Evolutionary conservation across 1,284 basidiomycete species (phyloP).

Genomic region (Omphalotus olearius): DNA sequence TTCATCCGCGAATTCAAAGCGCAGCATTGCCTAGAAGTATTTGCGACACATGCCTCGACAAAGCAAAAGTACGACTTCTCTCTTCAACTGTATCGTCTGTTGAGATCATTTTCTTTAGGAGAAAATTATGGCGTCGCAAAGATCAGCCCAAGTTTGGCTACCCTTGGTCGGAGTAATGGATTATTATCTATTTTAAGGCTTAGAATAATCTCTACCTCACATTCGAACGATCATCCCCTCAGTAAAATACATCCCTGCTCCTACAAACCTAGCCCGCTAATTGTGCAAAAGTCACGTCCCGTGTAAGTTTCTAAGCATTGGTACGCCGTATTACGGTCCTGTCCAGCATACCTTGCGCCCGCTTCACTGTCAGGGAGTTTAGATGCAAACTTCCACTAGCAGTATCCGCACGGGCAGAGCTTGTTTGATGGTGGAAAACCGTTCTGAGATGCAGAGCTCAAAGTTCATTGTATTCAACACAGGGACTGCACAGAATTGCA

Average conservation of each 20-base stretch:
- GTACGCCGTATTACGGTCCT: too few relatives aligned
- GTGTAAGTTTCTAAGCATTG: not conserved
- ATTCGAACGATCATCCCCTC: too few relatives aligned
- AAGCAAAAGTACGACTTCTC: conserved; percentile 78
- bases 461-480: too few relatives aligned
- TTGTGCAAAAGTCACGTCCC: too few relatives aligned
- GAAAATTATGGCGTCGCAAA: conserved; percentile 88
- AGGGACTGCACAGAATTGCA: too few relatives aligned
- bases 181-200: not conserved
- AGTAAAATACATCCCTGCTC: too few relatives aligned
- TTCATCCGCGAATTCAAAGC: conserved; percentile 94
- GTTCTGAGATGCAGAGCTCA: too few relatives aligned
- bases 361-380: too few relatives aligned
- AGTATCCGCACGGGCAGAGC: too few relatives aligned
- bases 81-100: conserved; percentile 1
- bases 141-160: conserved; percentile 84
- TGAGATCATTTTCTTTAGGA: conserved; percentile 41
- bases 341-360: not conserved
- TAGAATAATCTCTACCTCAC: not conserved
- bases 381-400: too few relatives aligned
- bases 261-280: too few relatives aligned
- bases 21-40: conserved; percentile 83
- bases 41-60: conserved; percentile 74
- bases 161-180: conserved; percentile 72
- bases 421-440: too few relatives aligned